Percentiles rank a stretch among this genome's conserved stretches.
Conservation (phyloP, 2,329 filamentous ascomycete genomes). For the Neonectria neomacrospora region DNA sequence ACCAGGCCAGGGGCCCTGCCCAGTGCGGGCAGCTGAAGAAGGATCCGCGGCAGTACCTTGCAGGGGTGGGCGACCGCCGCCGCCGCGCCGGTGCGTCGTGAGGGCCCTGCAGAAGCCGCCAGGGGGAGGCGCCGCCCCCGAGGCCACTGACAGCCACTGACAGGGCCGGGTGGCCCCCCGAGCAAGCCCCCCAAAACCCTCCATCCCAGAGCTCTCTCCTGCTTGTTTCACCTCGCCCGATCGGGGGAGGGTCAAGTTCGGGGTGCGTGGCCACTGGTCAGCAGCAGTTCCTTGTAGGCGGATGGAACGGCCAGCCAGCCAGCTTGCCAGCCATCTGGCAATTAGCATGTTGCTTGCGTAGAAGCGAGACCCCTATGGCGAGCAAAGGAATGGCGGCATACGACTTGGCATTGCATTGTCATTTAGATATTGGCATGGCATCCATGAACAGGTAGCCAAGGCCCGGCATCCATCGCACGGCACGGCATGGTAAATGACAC, state of each 20-base stretch:
- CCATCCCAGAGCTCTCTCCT: not conserved
- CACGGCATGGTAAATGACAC: not conserved
- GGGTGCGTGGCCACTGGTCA: constrained; percentile 8
- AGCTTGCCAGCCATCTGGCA: constrained; percentile 19
- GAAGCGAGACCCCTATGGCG: not conserved
- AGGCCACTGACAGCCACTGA: constrained; percentile 37
- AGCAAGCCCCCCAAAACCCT: constrained; percentile 14
- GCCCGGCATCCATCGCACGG: not conserved
- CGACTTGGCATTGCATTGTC: not conserved
- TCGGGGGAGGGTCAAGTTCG: constrained; percentile 29
- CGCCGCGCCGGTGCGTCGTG: not conserved
- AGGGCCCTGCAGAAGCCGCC: constrained; percentile 30
- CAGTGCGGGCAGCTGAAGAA: constrained; percentile 37
- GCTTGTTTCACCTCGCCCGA: constrained; percentile 43
- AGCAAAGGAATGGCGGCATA: not conserved
- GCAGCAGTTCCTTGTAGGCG: constrained; percentile 10
- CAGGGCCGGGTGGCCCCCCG: constrained; percentile 19
- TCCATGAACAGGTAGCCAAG: not conserved
- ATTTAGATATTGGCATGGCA: not conserved
- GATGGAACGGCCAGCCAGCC: constrained; percentile 1
- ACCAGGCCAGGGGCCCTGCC: constrained; percentile 20
- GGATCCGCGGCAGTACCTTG: constrained; percentile 40
- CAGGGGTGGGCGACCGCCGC: constrained; percentile 13
- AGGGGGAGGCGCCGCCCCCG: constrained; percentile 43
- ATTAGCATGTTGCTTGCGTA: constrained; percentile 22